These are phyloP conservation scores for Inosperma sp. DNA, from an alignment of 768 basidiomycete genomes.

Conservation along the genomic window DNA sequence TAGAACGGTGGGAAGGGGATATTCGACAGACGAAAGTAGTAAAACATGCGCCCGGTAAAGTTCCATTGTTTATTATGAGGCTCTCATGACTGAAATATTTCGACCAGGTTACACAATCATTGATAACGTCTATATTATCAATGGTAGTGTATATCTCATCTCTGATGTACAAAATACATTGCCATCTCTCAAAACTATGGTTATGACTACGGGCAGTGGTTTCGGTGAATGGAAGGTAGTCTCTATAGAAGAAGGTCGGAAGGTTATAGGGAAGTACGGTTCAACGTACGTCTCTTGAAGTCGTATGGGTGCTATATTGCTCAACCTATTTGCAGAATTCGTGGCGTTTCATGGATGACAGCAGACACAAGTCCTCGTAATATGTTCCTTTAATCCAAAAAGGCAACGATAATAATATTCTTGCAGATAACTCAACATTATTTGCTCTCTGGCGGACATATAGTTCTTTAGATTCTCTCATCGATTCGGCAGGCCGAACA, in stretches of 20 bases:
- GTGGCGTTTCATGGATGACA: slow-evolving; percentile 67
- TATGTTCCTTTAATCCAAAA: not conserved
- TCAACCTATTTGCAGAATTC: slow-evolving; percentile 40
- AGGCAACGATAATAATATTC: slow-evolving; percentile 10
- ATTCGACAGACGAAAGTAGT: slow-evolving; percentile 54
- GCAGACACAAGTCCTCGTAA: slow-evolving; percentile 48
- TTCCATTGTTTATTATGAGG: slow-evolving; percentile 13
- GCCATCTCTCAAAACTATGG: slow-evolving; percentile 51
- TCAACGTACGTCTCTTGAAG: slow-evolving; percentile 39
- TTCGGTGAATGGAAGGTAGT: slow-evolving; percentile 58
- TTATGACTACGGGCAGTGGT: slow-evolving; percentile 36
- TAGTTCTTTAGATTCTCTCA: slow-evolving; percentile 51
- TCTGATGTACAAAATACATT: slow-evolving; percentile 59
- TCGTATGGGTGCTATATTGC: not conserved
- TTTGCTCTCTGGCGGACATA: slow-evolving; percentile 77
- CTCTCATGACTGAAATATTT: not conserved
- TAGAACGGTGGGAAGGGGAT: slow-evolving; percentile 51
- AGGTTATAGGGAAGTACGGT: slow-evolving; percentile 48
- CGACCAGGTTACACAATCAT: slow-evolving; percentile 75
- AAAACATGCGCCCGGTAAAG: slow-evolving; percentile 61
- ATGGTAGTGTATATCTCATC: slow-evolving; percentile 71
- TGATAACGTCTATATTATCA: slow-evolving; percentile 73
- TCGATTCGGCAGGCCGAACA: slow-evolving; percentile 42
- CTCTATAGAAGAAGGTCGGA: slow-evolving; percentile 44
- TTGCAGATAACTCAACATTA: slow-evolving; percentile 62